phyloP scores from a whole-genome alignment of 805 yeast species.

The Kuraishia capsulata region DNA sequence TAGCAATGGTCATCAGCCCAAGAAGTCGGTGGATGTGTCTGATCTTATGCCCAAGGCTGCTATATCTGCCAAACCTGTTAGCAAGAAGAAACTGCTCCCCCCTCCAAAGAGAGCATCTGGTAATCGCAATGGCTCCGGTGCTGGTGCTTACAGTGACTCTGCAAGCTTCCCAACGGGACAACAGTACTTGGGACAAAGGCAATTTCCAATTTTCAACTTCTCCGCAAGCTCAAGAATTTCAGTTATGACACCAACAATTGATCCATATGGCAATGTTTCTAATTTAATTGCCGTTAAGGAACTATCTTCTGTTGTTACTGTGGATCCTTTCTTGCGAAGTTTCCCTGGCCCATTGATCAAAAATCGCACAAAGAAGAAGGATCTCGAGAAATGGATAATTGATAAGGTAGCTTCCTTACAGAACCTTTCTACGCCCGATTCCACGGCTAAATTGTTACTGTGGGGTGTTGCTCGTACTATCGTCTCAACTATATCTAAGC shows the following conservation, averaged over 20 bases:
- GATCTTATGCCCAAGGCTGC: background rate
- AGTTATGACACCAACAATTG: constrained; percentile 32
- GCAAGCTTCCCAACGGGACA: background rate
- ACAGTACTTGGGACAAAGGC: constrained; percentile 16
- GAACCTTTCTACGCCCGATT: background rate
- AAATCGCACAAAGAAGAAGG: constrained; percentile 52
- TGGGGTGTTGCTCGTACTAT: constrained; percentile 19
- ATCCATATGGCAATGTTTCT: constrained; percentile 23
- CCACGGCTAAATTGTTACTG: constrained; percentile 3
- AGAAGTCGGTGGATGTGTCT: background rate
- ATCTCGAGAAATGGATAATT: constrained; percentile 60
- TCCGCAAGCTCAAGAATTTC: constrained; percentile 35
- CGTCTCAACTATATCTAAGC: constrained; percentile 13
- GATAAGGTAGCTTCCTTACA: constrained; percentile 16
- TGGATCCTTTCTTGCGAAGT: constrained; percentile 40
- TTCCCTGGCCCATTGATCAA: constrained; percentile 66
- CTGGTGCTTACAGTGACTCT: background rate
- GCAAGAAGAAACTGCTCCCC: background rate
- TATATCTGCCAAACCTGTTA: background rate
- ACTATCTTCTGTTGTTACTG: constrained; percentile 19
- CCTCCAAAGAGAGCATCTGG: background rate
- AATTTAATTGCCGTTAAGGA: constrained; percentile 26
- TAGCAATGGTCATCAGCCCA: constrained; percentile 32
- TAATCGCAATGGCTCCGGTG: background rate
- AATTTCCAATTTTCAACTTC: constrained; percentile 75